Base-by-base conservation (phyloP, 73 alveolate genomes). In the Stentor coeruleus region DNA sequence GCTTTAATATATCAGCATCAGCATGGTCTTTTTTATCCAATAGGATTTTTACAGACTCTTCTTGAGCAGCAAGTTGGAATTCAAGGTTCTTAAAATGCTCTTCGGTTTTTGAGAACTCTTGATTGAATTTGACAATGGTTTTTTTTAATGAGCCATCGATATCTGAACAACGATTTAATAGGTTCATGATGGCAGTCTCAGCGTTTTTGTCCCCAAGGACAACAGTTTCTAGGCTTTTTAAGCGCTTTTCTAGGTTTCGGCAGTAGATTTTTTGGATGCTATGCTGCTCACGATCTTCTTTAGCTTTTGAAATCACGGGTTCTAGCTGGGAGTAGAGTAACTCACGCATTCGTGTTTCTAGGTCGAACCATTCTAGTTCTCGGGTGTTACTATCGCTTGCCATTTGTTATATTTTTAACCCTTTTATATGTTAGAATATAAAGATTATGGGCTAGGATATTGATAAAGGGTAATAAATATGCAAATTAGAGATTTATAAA, bases 341-440 rank as follows among this genome's bases (percentile, higher is more conserved):
- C 2, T 66, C 79, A 26, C 79, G 79, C 79, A 66, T 66, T 31
- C 37, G n/a, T 26, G 79, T 66, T 66, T 66, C 79, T 66, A 66
- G n/a, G 41, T 66, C 79, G 79, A 66, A 66, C 79, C 79, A 66
- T 66, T 66, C 79, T 11, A 66, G 39, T 31, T 66, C 79, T 2
- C 79, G n/a, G 1, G 79, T 66, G 11, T 20, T 20, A 31, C 15
- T 28, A 20, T 66, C 79, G 6, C 28, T 11, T 20, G 20, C 20
- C 66, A 20, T 49, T n/a, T n/a, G n/a, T n/a, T n/a, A n/a, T n/a
- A n/a, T n/a, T n/a, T n/a, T n/a, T n/a, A n/a, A n/a, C n/a, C n/a
- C n/a, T n/a, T n/a, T n/a, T n/a, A n/a, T n/a, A n/a, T n/a, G n/a
- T n/a, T n/a, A n/a, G n/a, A n/a, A n/a, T n/a, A n/a, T n/a, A n/a